Evolutionary conservation across 2,329 filamentous ascomycete genomes (phyloP), one percentile per base, ranked within the genome.

Genomic region (Xylaria sp.): DNA sequence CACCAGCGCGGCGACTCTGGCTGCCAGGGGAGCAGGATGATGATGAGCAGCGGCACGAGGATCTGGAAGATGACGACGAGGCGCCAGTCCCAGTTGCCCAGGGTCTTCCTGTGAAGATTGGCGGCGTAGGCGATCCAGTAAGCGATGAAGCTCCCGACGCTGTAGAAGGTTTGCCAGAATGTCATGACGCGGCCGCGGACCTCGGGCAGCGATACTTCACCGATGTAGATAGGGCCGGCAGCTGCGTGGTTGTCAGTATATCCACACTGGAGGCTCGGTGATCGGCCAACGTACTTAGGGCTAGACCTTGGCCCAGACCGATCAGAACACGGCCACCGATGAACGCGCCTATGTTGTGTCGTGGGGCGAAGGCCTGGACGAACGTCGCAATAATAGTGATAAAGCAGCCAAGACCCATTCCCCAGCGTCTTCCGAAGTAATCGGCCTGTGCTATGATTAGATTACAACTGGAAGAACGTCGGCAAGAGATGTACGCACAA

Each of bases 51-150:
- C 1, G 91, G 91, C 28, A 92, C 85, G n/a, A 93, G 79, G 58
- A 92, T 83, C 80, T 93, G 91, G 83, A 92, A 92, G 70, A 93
- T 89, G 71, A 92, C 87, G 15, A 92, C 89, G 82, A 92, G 87
- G 74, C 86, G 88, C 90, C 90, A 92, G 79, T 92, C 90, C 91
- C 90, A 92, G 73, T 93, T 83, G 48, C 90, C 90, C 5, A 92
- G 85, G 51, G 73, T 81, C 51, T 81, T 73, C 52, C 82, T 81
- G 78, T 91, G 81, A 75, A 88, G 83, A 43, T 84, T 84, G 77
- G 88, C 88, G 18, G 86, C 90, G 73, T 86, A 92, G 77, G 89
- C 89, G 76, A 92, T 88, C 89, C 82, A 84, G 81, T 88, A 90
- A 60, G 88, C 89, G 72, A 91, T 87, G 79, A 90, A 91, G 15